Conservation (phyloP, 129 eudicot species). For the Helianthus annuus region HanXRQr2.0-SUNRISE NC_035434.2:133286793-133287292, state of each 20-base stretch:
- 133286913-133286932: neutral
- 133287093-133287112: constrained; percentile 58
- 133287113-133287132: constrained; percentile 55
- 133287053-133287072: constrained; percentile 65
- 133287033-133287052: constrained; percentile 65
- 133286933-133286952: constrained; percentile 4
- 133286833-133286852: neutral
- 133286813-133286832: neutral
- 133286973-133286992: neutral
- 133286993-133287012: constrained; percentile 36
- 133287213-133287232: constrained; percentile 46
- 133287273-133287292: constrained; percentile 41
- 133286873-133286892: no score
- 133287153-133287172: constrained; percentile 52
- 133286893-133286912: neutral
- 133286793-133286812: neutral
- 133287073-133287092: constrained; percentile 54
- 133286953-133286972: constrained; percentile 7
- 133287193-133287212: constrained; percentile 50
- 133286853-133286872: no score
- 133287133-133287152: constrained; percentile 40
- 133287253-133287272: constrained; percentile 66
- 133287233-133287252: constrained; percentile 69
- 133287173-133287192: constrained; percentile 64
- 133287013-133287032: constrained; percentile 64